A percentile compares a stretch with the other conserved stretches of the same genome.
Evolutionary conservation across 768 basidiomycete species (phyloP).

Genomic region (Suillus variegatus): DNA sequence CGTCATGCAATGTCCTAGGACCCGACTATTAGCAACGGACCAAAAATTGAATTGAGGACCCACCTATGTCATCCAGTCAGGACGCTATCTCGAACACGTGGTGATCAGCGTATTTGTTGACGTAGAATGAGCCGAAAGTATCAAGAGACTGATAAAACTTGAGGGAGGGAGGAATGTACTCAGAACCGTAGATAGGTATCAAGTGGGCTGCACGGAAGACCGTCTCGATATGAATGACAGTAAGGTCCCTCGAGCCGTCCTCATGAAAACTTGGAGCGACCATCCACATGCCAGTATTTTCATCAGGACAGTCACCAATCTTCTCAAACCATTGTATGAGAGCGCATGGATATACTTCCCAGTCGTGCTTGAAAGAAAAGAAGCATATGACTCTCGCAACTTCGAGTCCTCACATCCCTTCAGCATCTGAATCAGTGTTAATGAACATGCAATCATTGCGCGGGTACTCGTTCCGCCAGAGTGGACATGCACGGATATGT

Average conservation of each 20-base stretch:
- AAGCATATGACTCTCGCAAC: slow-evolving; percentile 16
- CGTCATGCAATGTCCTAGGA: not conserved
- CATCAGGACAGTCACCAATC: slow-evolving; percentile 16
- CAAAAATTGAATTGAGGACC: not conserved
- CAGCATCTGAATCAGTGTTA: slow-evolving; percentile 9
- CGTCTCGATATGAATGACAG: slow-evolving; percentile 10
- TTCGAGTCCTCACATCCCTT: slow-evolving; percentile 18
- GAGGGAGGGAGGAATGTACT: not conserved
- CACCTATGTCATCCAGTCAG: not conserved
- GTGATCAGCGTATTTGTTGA: not conserved
- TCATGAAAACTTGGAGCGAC: not conserved
- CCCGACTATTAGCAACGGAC: not conserved
- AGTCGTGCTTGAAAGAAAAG: slow-evolving; percentile 14
- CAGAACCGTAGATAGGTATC: slow-evolving; percentile 4
- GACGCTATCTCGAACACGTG: not conserved
- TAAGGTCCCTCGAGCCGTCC: not conserved
- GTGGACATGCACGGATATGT: slow-evolving; percentile 20
- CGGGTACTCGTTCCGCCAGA: slow-evolving; percentile 13
- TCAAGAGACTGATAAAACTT: not conserved
- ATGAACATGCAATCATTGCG: slow-evolving; percentile 8
- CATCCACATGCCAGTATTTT: slow-evolving; percentile 19
- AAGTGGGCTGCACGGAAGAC: slow-evolving; percentile 9
- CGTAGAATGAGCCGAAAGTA: not conserved
- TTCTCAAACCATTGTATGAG: slow-evolving; percentile 23
- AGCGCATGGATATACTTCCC: slow-evolving; percentile 15